These are phyloP conservation scores for Solanum chiquidenum DNA, from an alignment of 257 asterid genomes.

Conservation along the genomic window DNA sequence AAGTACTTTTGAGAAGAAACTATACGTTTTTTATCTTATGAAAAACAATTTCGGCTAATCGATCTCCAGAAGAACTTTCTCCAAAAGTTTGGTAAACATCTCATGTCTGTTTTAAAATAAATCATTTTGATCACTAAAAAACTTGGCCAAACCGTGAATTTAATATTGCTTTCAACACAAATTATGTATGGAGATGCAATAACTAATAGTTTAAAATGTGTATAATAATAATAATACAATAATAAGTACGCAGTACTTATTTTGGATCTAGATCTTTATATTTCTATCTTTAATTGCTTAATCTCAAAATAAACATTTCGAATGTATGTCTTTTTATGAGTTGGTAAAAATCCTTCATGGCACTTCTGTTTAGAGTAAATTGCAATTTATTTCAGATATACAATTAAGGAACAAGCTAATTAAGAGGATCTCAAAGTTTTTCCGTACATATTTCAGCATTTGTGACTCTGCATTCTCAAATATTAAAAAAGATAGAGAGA, in stretches of 20 bases:
- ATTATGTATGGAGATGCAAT: background rate
- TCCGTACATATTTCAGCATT: background rate
- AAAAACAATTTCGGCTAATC: background rate
- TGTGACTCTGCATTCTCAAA: background rate
- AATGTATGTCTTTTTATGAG: background rate
- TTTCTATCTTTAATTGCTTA: background rate
- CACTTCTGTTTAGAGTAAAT: background rate
- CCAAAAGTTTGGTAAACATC: background rate
- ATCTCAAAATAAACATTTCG: background rate
- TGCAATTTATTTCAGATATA: background rate
- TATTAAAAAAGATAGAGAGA: background rate
- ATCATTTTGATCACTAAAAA: background rate
- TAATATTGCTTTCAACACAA: background rate
- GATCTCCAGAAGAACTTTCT: background rate
- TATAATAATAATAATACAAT: background rate
- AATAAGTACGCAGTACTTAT: background rate
- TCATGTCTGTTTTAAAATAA: background rate
- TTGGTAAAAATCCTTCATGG: background rate
- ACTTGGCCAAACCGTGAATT: background rate
- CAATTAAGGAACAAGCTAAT: background rate
- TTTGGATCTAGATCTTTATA: background rate
- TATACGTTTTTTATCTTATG: background rate
- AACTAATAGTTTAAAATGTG: background rate
- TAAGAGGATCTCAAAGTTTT: background rate
- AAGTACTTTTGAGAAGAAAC: too few relatives aligned